Conservation (phyloP, 441 rosid genomes). For the Gossypium gossypioides region DNA sequence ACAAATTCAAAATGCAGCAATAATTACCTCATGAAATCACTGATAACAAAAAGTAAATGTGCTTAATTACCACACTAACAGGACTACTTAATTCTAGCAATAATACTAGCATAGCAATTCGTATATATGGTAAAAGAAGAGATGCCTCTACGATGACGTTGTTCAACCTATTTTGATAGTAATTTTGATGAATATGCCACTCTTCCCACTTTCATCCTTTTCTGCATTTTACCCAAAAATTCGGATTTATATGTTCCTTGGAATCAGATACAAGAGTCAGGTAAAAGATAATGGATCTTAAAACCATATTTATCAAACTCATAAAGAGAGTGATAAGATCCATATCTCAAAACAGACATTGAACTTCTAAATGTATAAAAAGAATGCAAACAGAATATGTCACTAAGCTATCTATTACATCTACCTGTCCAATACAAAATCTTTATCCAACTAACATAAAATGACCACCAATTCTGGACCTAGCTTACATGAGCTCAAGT, state of each 20-base stretch:
- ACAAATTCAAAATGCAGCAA: neutral
- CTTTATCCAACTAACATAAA: neutral
- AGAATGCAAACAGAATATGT: neutral
- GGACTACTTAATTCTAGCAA: neutral
- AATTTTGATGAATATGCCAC: neutral
- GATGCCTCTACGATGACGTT: neutral
- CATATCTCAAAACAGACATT: neutral
- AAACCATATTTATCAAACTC: neutral
- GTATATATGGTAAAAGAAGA: neutral
- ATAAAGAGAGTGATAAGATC: neutral
- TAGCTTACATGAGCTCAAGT: neutral
- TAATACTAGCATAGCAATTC: neutral
- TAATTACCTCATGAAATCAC: neutral
- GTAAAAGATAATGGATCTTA: neutral
- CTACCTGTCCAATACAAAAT: neutral
- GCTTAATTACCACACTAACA: neutral
- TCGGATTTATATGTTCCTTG: neutral
- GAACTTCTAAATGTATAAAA: neutral
- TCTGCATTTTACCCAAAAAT: neutral
- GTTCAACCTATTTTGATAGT: too few species aligned
- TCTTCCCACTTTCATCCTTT: neutral
- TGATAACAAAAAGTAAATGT: neutral
- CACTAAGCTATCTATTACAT: neutral
- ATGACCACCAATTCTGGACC: neutral
- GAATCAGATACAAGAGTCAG: neutral